Percentiles rank a stretch among this genome's conserved stretches.
Evolutionary conservation across 306 rosid genomes (phyloP).

Genomic region (Rosa chinensis): DNA sequence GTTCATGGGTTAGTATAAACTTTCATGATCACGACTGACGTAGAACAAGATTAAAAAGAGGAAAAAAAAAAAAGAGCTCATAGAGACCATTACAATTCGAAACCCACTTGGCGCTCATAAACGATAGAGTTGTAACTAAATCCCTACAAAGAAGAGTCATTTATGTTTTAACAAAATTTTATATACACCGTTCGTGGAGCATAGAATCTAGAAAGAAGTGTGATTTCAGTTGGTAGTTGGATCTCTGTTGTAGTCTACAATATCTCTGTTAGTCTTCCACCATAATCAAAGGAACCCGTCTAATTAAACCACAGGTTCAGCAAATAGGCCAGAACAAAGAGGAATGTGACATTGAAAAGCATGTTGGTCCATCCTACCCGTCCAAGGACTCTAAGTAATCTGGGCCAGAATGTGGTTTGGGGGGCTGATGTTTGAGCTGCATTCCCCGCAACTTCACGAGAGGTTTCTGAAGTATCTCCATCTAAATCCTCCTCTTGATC

Average conservation of each 20-base stretch:
- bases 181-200: background rate
- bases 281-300: background rate
- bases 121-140: background rate
- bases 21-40: background rate
- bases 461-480: constrained; percentile 46
- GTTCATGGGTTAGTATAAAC: background rate
- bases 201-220: background rate
- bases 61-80: background rate
- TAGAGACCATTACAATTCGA: background rate
- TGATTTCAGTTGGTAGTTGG: background rate
- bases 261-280: background rate
- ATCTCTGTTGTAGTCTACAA: background rate
- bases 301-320: background rate
- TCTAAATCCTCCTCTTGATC: constrained; percentile 42
- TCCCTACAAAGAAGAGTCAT: background rate
- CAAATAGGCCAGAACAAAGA: background rate
- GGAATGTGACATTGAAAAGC: background rate
- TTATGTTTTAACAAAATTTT: background rate
- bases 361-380: constrained; percentile 55
- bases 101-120: background rate
- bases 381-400: constrained; percentile 58
- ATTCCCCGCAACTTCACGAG: constrained; percentile 45
- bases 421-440: constrained; percentile 30
- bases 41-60: background rate
- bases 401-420: constrained; percentile 46